Evolutionary conservation across 106 monocot genomes (phyloP).

Genomic region (Phalaenopsis aphrodite): DNA sequence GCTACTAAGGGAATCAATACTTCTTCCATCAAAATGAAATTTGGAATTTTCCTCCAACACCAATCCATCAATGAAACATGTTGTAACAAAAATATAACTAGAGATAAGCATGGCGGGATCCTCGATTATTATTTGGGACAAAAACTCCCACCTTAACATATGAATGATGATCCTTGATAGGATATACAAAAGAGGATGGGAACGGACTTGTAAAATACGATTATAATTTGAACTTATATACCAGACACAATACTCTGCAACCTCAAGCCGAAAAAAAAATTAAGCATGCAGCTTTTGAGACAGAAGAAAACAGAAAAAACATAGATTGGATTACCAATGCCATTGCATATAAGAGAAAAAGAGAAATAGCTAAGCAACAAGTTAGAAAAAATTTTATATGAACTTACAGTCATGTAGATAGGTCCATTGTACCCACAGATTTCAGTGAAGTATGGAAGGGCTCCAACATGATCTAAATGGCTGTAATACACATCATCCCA

Average conservation of each 20-base stretch:
- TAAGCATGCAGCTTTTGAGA: not conserved
- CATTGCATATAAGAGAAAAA: not conserved
- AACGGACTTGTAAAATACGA: not conserved
- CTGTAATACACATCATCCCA: slow-evolving; percentile 23
- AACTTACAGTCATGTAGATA: slow-evolving; percentile 87
- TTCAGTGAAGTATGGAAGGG: slow-evolving; percentile 97
- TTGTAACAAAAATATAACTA: not conserved
- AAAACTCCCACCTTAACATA: not conserved
- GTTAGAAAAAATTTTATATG: not conserved
- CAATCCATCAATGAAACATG: not conserved
- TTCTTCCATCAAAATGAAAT: too few relatives aligned
- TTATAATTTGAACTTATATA: not conserved
- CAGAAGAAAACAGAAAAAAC: not conserved
- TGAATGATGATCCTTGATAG: not conserved
- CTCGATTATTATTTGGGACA: not conserved
- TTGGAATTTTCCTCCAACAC: too few relatives aligned
- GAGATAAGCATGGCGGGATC: not conserved
- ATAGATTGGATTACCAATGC: not conserved
- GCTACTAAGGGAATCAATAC: too few relatives aligned
- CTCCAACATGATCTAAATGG: slow-evolving; percentile 95
- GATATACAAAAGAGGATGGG: not conserved
- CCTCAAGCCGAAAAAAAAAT: not conserved
- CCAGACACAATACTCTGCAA: not conserved
- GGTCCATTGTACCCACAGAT: slow-evolving; percentile 88
- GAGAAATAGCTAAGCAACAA: not conserved